A percentile compares a stretch with the other conserved stretches of the same genome.
These are phyloP conservation scores for Phytopythium chamaehyphon DNA, from an alignment of 352 stramenopile species.

Conservation along the genomic window DNA sequence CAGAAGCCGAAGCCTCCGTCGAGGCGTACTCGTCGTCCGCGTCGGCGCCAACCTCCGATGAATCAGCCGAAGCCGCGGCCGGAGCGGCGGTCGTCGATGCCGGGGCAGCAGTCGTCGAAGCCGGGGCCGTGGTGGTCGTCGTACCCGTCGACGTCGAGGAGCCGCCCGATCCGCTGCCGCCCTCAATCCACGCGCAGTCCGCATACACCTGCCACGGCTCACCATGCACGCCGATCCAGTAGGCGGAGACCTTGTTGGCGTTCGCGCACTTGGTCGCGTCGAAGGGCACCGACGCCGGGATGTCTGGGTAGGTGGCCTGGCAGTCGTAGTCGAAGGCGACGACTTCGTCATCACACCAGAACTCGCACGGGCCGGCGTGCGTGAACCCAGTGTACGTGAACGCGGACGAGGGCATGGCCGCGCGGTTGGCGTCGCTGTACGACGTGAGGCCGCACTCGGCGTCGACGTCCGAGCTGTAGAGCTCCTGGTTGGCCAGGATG, in stretches of 20 bases:
- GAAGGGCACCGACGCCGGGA: slow-evolving; percentile 33
- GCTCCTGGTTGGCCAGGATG: slow-evolving; percentile 42
- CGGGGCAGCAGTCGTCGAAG: neutral
- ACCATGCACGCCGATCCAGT: slow-evolving; percentile 55
- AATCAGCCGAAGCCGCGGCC: slow-evolving; percentile 4
- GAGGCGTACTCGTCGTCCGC: neutral
- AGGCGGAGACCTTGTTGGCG: slow-evolving; percentile 41
- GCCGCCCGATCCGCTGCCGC: slow-evolving; percentile 14
- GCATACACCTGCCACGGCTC: slow-evolving; percentile 60
- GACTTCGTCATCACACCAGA: slow-evolving; percentile 57
- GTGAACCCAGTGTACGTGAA: slow-evolving; percentile 49
- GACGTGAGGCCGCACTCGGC: slow-evolving; percentile 32
- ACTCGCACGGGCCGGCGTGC: slow-evolving; percentile 53
- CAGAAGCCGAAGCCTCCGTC: neutral
- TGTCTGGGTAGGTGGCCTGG: slow-evolving; percentile 28
- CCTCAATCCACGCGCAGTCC: slow-evolving; percentile 31
- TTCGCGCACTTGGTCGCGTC: slow-evolving; percentile 34
- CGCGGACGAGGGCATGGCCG: slow-evolving; percentile 24
- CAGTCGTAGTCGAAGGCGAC: slow-evolving; percentile 49
- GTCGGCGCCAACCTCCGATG: slow-evolving; percentile 5
- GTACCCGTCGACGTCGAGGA: slow-evolving; percentile 2
- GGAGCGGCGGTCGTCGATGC: slow-evolving; percentile 6
- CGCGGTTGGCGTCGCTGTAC: slow-evolving; percentile 32
- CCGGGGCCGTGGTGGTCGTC: neutral
- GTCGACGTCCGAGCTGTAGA: slow-evolving; percentile 28